phyloP scores from a whole-genome alignment of 2,329 filamentous ascomycete genomes.

The Knufia fluminis region DNA sequence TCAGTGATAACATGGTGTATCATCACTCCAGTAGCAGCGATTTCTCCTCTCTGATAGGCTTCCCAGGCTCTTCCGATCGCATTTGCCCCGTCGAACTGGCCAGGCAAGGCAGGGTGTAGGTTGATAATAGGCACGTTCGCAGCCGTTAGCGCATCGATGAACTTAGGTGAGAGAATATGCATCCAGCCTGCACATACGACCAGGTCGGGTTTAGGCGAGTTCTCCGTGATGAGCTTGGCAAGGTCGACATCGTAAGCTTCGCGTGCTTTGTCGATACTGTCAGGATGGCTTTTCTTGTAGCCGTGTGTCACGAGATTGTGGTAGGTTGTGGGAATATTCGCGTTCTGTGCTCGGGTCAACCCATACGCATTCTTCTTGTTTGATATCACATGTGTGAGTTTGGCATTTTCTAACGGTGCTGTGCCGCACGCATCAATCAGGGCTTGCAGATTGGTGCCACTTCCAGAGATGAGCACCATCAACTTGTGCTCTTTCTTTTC shows the following conservation, averaged over 20 bases:
- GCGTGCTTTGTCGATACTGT: slow-evolving; percentile 46
- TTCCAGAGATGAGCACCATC: slow-evolving; percentile 62
- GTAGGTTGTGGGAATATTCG: slow-evolving; percentile 63
- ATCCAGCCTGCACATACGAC: slow-evolving; percentile 82
- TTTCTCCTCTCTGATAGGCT: slow-evolving; percentile 60
- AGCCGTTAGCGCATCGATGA: slow-evolving; percentile 58
- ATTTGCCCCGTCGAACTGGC: slow-evolving; percentile 64
- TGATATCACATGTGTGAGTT: slow-evolving; percentile 56
- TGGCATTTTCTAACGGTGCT: slow-evolving; percentile 40
- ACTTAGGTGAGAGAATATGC: slow-evolving; percentile 65
- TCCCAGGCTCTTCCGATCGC: slow-evolving; percentile 72
- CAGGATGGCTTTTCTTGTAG: slow-evolving; percentile 61
- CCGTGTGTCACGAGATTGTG: slow-evolving; percentile 61
- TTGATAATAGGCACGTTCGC: slow-evolving; percentile 66
- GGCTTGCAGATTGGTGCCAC: slow-evolving; percentile 70
- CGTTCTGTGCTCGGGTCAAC: slow-evolving; percentile 50
- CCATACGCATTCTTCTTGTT: slow-evolving; percentile 58
- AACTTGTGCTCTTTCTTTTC: slow-evolving; percentile 27
- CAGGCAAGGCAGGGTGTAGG: slow-evolving; percentile 65
- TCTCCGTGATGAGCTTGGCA: slow-evolving; percentile 55
- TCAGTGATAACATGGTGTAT: slow-evolving; percentile 73
- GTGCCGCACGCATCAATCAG: slow-evolving; percentile 54
- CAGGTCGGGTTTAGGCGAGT: slow-evolving; percentile 52
- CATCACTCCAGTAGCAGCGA: slow-evolving; percentile 71
- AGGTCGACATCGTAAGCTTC: slow-evolving; percentile 66